Base-by-base conservation (phyloP, 371 early-diverging fungal genomes). In the Mycotypha africana region DNA sequence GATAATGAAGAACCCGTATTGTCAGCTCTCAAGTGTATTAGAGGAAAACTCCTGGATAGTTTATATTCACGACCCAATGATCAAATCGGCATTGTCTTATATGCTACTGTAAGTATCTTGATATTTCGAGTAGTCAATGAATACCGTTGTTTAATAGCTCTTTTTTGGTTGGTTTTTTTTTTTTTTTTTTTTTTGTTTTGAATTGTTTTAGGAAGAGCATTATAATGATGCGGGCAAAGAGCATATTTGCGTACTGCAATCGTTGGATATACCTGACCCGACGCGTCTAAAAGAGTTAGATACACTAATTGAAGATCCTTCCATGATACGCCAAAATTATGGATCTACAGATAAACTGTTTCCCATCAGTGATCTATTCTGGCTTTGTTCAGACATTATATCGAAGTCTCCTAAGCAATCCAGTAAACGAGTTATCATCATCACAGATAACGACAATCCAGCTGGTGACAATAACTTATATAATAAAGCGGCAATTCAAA, bases 401-500 rank as follows among this genome's bases (percentile, higher is more conserved):
- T 22, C 17, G 15, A 49, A 12, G 28, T 15, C 78, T 1, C 64
- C 74, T 32, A 78, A 77, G 22, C 40, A 59, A 14, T 78, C 78
- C 21, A 58, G 65, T 2, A 81, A 80, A 52, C 78, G 85, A 17
- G 38, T 88, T 33, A 85, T 88, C 38, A 40, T 88, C 3, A 70
- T 86, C 37, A 86, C 89, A 17, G 75, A 81, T 40, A 70, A 82
- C 36, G 84, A 84, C 25, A 65, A 77, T 42, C 89, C 89, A 2
- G 77, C 81, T 39, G 22, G 50, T 0, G 57, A 48, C 7, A 75
- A 81, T 40, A 26, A 61, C 6, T 58, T 57, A 4, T 50, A 80
- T 31, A 58, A 73, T 31, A 62, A 65, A 31, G 63, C 81, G 11
- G 77, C 83, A 11, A 60, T 74, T 10, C 74, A 72, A n/a, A 67